These are phyloP conservation scores for Cercis canadensis DNA, from an alignment of 306 rosid species.

Conservation along the genomic window DNA sequence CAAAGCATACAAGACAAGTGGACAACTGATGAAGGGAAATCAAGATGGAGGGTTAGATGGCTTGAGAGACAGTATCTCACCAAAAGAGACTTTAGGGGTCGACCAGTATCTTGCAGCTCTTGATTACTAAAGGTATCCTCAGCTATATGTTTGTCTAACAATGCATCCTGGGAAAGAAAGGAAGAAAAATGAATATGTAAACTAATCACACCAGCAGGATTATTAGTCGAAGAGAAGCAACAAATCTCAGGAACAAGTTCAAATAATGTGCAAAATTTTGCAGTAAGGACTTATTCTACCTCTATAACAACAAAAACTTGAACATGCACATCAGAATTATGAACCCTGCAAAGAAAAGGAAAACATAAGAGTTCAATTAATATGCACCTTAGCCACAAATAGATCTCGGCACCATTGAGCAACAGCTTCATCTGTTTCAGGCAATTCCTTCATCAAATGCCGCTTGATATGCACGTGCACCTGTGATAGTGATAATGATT, in stretches of 20 bases:
- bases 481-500: conserved; percentile 47
- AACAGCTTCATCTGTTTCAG: conserved; percentile 88
- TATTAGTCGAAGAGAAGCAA: neutral
- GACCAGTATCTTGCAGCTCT: conserved; percentile 62
- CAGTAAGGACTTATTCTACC: neutral
- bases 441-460: conserved; percentile 82
- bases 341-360: neutral
- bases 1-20: neutral
- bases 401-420: conserved; percentile 95
- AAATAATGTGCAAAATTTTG: neutral
- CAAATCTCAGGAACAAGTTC: conserved; percentile 4
- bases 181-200: conserved; percentile 12
- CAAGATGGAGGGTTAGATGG: neutral
- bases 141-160: conserved; percentile 77
- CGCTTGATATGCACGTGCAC: conserved; percentile 93
- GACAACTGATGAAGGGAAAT: conserved; percentile 8
- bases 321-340: neutral
- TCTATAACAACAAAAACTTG: conserved; percentile 5
- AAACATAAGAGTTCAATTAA: neutral
- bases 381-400: conserved; percentile 77
- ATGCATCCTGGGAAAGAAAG: conserved; percentile 64
- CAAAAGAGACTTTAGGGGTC: conserved; percentile 83
- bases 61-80: conserved; percentile 53
- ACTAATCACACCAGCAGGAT: neutral
- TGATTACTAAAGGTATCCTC: conserved; percentile 73